phyloP scores from a whole-genome alignment of 208 protist genomes.

The Trypanosoma conorhini region DNA sequence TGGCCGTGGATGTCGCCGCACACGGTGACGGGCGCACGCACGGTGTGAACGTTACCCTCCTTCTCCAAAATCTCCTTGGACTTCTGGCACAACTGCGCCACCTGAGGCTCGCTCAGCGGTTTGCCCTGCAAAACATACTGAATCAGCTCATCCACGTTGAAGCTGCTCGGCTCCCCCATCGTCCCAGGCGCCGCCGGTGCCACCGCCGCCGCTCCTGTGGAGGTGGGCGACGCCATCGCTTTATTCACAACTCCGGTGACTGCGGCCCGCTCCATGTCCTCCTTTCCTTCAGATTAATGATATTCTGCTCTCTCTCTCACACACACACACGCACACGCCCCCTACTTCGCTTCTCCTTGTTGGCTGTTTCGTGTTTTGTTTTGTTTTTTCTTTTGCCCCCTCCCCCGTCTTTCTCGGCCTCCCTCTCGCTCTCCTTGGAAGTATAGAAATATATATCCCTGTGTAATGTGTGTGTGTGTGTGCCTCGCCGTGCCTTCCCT shows the following conservation, averaged over 20 bases:
- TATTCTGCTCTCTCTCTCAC: neutral
- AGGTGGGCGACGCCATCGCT: neutral
- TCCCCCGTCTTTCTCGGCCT: constrained; percentile 21
- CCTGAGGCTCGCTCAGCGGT: constrained; percentile 85
- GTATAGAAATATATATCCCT: neutral
- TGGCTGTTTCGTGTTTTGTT: constrained; percentile 2
- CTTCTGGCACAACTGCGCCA: constrained; percentile 87
- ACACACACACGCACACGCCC: neutral
- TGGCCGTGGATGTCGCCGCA: constrained; percentile 97
- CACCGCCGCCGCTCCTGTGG: neutral
- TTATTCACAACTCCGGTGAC: neutral
- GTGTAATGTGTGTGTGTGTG: neutral
- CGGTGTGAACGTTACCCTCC: constrained; percentile 92
- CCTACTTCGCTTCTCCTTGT: neutral
- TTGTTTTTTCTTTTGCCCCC: constrained; percentile 34
- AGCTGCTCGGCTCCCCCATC: constrained; percentile 39
- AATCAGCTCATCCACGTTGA: constrained; percentile 91
- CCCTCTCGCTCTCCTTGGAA: neutral
- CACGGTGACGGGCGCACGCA: constrained; percentile 92
- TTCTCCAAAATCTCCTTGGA: constrained; percentile 92
- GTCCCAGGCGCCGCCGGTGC: neutral
- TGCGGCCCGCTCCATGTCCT: neutral
- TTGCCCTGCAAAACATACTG: constrained; percentile 88
- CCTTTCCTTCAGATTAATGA: neutral
- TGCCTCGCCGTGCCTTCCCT: neutral